phyloP scores from a whole-genome alignment of 176 grass and related monocot genomes.

The Zea luxurians region DNA sequence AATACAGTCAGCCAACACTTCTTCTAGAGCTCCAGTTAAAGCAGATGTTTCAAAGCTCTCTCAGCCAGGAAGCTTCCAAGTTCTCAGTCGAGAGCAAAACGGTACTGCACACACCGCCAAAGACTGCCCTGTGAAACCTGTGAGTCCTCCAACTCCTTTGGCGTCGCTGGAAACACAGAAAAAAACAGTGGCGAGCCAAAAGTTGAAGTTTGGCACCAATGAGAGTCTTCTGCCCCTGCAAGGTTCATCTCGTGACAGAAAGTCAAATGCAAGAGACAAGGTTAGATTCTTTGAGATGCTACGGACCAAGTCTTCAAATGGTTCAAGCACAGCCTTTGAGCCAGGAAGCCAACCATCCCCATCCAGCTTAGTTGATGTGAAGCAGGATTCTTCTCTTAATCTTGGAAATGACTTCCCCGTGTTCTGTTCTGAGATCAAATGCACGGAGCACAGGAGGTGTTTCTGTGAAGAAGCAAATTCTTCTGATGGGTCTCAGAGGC shows the following conservation, averaged over 20 bases:
- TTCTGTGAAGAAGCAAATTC: constrained; percentile 46
- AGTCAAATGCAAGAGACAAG: constrained; percentile 49
- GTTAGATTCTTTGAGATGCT: constrained; percentile 51
- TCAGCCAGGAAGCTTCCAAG: constrained; percentile 57
- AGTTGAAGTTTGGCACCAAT: constrained; percentile 32
- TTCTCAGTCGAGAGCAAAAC: constrained; percentile 64
- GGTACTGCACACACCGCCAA: constrained; percentile 34
- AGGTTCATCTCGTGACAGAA: constrained; percentile 50
- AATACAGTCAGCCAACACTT: constrained; percentile 31
- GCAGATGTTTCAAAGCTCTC: constrained; percentile 50
- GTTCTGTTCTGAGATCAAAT: constrained; percentile 36
- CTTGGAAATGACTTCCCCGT: constrained; percentile 15
- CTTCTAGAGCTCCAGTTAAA: constrained; percentile 51
- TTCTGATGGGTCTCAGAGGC: constrained; percentile 45
- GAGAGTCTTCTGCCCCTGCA: constrained; percentile 38
- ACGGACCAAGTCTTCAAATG: constrained; percentile 53
- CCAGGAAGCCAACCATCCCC: constrained; percentile 26
- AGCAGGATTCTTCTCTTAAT: constrained; percentile 40
- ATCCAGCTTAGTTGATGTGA: constrained; percentile 37
- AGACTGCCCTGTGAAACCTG: constrained; percentile 40
- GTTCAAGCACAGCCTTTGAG: constrained; percentile 42
- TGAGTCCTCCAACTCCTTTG: constrained; percentile 39
- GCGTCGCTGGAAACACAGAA: constrained; percentile 38
- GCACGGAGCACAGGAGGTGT: constrained; percentile 42
- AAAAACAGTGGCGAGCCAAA: constrained; percentile 46